Evolutionary conservation across 345 rosid genomes (phyloP), one percentile per base, ranked within the genome.

Genomic region (Excoecaria cochinchinensis): DNA sequence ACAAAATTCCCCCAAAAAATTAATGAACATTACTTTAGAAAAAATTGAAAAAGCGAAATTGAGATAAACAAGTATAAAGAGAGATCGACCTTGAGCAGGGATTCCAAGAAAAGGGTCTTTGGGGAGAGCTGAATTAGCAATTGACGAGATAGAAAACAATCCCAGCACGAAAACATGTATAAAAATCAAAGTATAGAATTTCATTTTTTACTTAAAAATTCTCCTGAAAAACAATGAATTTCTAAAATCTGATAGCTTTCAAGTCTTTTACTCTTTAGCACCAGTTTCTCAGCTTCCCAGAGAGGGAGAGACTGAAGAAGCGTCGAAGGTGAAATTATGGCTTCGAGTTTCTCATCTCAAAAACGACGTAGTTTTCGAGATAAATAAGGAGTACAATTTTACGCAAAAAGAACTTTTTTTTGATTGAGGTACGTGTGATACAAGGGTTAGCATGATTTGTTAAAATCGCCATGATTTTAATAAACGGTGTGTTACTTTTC

Each of bases 51-150:
- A 67, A 17, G 40, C 17, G 60, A 15, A 57, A 50, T 59, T 59
- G 78, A 19, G 17, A 31, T 3, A 25, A 11, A 70, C 10, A 44
- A 44, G 40, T 11, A 59, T 4, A 67, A 17, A 39, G 13, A 6
- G 5, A 6, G 19, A 51, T 72, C 19, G 78, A 93, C 99, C 98
- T 89, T 89, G 89, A 79, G 98, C 95, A 75, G 97, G 79, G 69
- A 95, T 88, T 80, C 99, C 99, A 57, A 87, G 79, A 79, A 87
- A 89, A 16, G 88, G 95, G 82, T 89, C 79, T 42, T 65, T 81
- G 39, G 87, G 77, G 5, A 80, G 55, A 56, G 74, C 84, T 60
- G 99, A 87, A 85, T 89, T 83, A 47, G 76, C 61, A 39, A 80
- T 5, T 50, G 81, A 81, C 77, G 78, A 69, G 38, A 76, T 46